phyloP scores from a whole-genome alignment of 106 monocot species.

The Agapanthus africanus region DNA sequence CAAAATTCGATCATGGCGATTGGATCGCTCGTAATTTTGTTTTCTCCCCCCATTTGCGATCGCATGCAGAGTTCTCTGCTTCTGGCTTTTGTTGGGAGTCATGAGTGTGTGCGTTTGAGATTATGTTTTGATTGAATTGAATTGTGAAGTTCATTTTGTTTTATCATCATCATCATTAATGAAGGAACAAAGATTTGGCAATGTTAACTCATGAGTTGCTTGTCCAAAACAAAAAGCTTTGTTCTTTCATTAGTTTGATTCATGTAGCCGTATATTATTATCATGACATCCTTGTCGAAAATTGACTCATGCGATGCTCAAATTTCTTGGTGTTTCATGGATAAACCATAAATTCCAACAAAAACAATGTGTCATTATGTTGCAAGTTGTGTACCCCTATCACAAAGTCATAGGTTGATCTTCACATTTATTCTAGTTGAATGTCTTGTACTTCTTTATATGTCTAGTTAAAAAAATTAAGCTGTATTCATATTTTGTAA shows the following conservation, averaged over 20 bases:
- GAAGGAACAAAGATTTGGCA: neutral
- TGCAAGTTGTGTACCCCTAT: neutral
- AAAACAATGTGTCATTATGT: neutral
- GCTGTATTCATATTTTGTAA: neutral
- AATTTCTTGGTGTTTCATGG: neutral
- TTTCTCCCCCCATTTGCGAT: conserved; percentile 8
- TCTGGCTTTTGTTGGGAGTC: neutral
- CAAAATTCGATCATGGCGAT: neutral
- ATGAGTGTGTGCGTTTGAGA: conserved; percentile 12
- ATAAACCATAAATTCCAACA: neutral
- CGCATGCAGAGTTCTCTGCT: conserved; percentile 13
- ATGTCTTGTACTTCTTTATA: neutral
- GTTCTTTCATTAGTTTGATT: neutral
- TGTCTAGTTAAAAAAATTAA: neutral
- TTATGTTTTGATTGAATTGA: neutral
- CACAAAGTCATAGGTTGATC: neutral
- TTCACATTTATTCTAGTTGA: neutral
- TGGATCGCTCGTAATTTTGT: neutral
- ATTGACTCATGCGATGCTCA: neutral
- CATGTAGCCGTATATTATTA: neutral
- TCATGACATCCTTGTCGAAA: neutral
- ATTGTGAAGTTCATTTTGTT: neutral
- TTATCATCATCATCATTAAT: neutral
- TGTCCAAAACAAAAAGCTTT: neutral
- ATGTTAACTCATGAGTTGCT: neutral